Conservation (phyloP, 78 protist species). For the Tieghemostelium lacteum region DNA sequence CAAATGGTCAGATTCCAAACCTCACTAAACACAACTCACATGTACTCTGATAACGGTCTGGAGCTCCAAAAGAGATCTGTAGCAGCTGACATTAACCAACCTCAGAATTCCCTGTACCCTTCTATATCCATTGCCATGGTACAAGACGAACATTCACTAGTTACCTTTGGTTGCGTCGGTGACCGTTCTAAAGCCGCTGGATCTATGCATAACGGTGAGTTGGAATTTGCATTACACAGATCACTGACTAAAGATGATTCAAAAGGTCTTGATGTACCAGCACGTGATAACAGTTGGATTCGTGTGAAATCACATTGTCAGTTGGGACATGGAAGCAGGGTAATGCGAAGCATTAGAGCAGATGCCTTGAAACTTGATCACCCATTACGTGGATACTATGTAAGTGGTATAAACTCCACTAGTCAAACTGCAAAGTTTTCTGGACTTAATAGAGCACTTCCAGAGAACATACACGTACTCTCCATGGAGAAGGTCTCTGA, state of each 20-base stretch:
- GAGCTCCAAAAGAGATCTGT: not conserved
- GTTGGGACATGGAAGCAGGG: not conserved
- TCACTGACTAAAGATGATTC: conserved; percentile 1
- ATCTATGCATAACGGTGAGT: not conserved
- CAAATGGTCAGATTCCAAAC: not conserved
- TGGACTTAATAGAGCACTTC: not conserved
- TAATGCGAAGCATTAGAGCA: not conserved
- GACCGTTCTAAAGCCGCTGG: conserved; percentile 33
- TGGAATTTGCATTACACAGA: conserved; percentile 18
- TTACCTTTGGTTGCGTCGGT: conserved; percentile 2
- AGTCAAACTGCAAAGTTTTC: not conserved
- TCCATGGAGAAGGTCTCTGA: not conserved
- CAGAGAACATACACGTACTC: not conserved
- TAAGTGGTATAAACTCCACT: no score
- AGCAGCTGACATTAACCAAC: not conserved
- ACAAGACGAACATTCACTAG: not conserved
- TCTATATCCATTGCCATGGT: not conserved
- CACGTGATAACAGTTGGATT: conserved; percentile 13
- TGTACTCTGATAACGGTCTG: conserved; percentile 19
- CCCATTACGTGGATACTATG: not conserved
- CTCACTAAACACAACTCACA: not conserved
- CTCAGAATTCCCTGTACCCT: conserved; percentile 4
- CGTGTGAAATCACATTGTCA: not conserved
- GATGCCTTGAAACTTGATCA: conserved; percentile 1
- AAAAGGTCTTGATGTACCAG: conserved; percentile 34